Percentiles rank a stretch among this genome's conserved stretches.
These are phyloP conservation scores for Pseudonectria buxi DNA, from an alignment of 2,329 filamentous ascomycete genomes.

Conservation along the genomic window DNA sequence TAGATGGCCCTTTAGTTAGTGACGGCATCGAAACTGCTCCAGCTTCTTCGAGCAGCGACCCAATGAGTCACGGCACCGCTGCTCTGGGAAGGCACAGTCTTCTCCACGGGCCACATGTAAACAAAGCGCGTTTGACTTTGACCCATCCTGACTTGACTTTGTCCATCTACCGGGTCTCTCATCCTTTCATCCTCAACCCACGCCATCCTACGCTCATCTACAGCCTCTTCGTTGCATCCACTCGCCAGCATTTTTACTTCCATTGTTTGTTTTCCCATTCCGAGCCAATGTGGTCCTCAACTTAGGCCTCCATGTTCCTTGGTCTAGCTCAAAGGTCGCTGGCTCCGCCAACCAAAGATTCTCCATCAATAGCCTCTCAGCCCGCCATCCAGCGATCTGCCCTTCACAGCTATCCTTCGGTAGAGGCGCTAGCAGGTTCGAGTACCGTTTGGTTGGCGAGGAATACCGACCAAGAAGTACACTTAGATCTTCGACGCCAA, in stretches of 20 bases:
- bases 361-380: not conserved
- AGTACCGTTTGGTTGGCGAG: not conserved
- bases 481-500: not conserved
- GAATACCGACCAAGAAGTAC: not conserved
- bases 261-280: constrained; percentile 1
- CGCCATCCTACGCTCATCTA: no score
- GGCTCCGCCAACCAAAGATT: constrained; percentile 3
- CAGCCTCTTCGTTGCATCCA: not conserved
- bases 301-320: constrained; percentile 8
- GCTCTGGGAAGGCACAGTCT: no score
- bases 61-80: no score
- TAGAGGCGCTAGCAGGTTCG: not conserved
- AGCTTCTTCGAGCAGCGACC: no score
- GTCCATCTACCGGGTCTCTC: no score
- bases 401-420: not conserved
- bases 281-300: not conserved
- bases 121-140: no score
- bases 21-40: no score
- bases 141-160: no score
- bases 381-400: not conserved
- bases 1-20: no score
- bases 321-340: constrained; percentile 1
- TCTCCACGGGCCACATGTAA: no score
- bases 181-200: no score
- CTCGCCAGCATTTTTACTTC: constrained; percentile 1